These are phyloP conservation scores for Filosporella fistucella DNA, from an alignment of 495 filamentous ascomycete species.

Conservation along the genomic window DNA sequence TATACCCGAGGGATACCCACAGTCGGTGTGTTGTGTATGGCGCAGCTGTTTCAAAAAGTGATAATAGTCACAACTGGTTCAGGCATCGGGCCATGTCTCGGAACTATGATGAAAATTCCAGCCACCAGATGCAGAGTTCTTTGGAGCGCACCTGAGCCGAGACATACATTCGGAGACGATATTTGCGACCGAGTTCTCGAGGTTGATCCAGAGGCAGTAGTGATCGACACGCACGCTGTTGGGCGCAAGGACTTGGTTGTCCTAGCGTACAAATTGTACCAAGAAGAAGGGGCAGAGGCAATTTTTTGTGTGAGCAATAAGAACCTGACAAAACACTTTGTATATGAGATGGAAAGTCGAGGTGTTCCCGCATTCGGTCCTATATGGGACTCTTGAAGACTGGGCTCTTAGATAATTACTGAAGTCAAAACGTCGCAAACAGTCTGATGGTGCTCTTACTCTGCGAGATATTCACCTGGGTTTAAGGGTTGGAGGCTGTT, in stretches of 20 bases:
- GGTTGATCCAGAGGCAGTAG: constrained; percentile 35
- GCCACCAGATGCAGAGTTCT: constrained; percentile 26
- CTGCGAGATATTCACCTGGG: no score
- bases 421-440: no score
- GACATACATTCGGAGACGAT: constrained; percentile 38
- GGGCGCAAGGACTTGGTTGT: constrained; percentile 41
- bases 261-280: constrained; percentile 48
- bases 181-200: constrained; percentile 35
- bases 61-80: constrained; percentile 81
- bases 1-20: constrained; percentile 46
- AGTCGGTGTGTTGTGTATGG: constrained; percentile 68
- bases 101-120: constrained; percentile 16
- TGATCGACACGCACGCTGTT: constrained; percentile 37
- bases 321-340: constrained; percentile 54
- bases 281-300: constrained; percentile 60
- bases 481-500: no score
- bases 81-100: constrained; percentile 53
- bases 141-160: constrained; percentile 41
- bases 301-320: constrained; percentile 71
- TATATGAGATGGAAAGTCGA: constrained; percentile 61
- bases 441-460: no score
- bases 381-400: constrained; percentile 71
- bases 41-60: constrained; percentile 60
- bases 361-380: constrained; percentile 70
- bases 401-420: no score